Base-by-base conservation (phyloP, 2,329 filamentous ascomycete genomes). In the Penicillium thymicola region DNA sequence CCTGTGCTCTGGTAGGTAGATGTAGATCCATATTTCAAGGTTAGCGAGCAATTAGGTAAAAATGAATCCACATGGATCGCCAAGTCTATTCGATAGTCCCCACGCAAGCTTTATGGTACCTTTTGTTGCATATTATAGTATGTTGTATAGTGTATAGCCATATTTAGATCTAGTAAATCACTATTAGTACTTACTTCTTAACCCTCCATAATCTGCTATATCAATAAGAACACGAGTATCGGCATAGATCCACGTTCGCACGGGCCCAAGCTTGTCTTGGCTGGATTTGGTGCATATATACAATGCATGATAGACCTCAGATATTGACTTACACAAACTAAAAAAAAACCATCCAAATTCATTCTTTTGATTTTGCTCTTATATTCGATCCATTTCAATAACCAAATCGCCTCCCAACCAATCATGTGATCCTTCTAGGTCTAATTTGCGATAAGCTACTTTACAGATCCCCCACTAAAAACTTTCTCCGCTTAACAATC, bases 341-440 rank as follows among this genome's bases (percentile, higher is more conserved):
- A 16, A 11, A 10, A 21, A 23, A 46, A 23, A 6, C 6, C 14
- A 5, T n/a, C 13, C 11, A 18, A 27, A 27, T 43, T 10, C 9
- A 14, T 18, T 18, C 16, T 28, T 28, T 18, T 16, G 2, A 21
- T 44, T 18, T 6, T 8, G 7, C 21, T 25, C 16, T 43, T 18
- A 14, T 10, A 34, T 10, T 44, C 5, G n/a, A 43, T 18, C 25
- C 18, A 32, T 16, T 8, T 46, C 16, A 40, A 25, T 40, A 32
- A 18, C 8, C 40, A 51, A 40, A 48, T 54, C 51, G 51, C 51
- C 34, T 36, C 49, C 7, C 28, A 42, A 14, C 42, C 43, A 48
- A 54, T 56, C 49, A 56, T 46, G 54, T 56, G 54, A 46, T 52
- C n/a, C n/a, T 51, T 30, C 40, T 36, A 43, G 48, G 40, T 51